Evolutionary conservation across 306 rosid species (phyloP).

Genomic region (Mucuna pruriens): DNA sequence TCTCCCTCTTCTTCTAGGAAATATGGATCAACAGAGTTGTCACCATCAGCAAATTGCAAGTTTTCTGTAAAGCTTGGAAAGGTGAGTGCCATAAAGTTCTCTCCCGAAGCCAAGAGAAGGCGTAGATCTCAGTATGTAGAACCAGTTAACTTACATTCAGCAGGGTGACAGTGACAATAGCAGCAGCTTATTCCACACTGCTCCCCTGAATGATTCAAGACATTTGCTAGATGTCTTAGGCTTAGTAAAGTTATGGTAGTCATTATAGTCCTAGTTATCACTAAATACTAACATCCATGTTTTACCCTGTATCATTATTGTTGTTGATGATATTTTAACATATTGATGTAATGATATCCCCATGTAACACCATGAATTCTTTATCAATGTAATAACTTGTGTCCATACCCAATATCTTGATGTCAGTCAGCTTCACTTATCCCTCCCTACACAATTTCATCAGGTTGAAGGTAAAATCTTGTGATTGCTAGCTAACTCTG

Average conservation of each 20-base stretch:
- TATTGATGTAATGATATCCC: slow-evolving; percentile 40
- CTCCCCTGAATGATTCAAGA: slow-evolving; percentile 7
- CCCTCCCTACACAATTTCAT: background rate
- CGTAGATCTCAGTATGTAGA: slow-evolving; percentile 59
- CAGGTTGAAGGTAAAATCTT: background rate
- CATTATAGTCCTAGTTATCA: slow-evolving; percentile 37
- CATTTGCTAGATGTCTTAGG: slow-evolving; percentile 48
- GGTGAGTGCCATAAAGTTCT: slow-evolving; percentile 50
- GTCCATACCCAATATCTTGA: background rate
- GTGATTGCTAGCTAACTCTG: background rate
- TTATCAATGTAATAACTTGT: slow-evolving; percentile 19
- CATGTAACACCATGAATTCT: slow-evolving; percentile 46
- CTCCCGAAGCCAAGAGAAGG: slow-evolving; percentile 81
- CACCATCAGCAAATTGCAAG: slow-evolving; percentile 56
- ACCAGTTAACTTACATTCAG: slow-evolving; percentile 63
- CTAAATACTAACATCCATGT: slow-evolving; percentile 32
- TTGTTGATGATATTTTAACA: slow-evolving; percentile 20
- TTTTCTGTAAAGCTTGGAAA: slow-evolving; percentile 61
- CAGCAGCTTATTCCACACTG: slow-evolving; percentile 9
- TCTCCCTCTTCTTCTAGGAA: slow-evolving; percentile 47
- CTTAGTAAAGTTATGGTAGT: background rate
- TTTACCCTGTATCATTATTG: slow-evolving; percentile 33
- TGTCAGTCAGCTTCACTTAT: background rate
- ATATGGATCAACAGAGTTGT: slow-evolving; percentile 31
- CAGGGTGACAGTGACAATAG: slow-evolving; percentile 39